Percentiles rank a stretch among this genome's conserved stretches.
Evolutionary conservation across 371 early-diverging fungal species (phyloP).

Genomic region (Saksenaea vasiformis): DNA sequence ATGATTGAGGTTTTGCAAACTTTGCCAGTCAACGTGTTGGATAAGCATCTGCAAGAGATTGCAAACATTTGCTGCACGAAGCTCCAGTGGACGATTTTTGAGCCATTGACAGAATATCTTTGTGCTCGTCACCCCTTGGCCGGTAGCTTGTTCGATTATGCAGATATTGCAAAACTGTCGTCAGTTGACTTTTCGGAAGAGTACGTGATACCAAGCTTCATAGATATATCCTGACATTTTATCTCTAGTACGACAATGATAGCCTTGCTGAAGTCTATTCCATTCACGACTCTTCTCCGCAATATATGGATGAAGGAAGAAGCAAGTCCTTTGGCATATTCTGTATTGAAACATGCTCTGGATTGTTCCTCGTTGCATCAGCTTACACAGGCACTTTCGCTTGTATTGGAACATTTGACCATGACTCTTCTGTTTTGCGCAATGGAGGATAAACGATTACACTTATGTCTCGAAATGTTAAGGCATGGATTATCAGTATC

Average conservation of each 20-base stretch:
- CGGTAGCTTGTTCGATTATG: constrained; percentile 43
- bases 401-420: constrained; percentile 38
- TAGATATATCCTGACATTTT: background rate
- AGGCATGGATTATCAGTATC: constrained; percentile 19
- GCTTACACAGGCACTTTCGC: constrained; percentile 20
- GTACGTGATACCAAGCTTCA: constrained; percentile 14
- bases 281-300: constrained; percentile 38
- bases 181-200: constrained; percentile 15
- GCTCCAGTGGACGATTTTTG: constrained; percentile 26
- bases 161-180: constrained; percentile 15
- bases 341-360: constrained; percentile 25
- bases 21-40: constrained; percentile 24
- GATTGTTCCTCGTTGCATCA: constrained; percentile 24
- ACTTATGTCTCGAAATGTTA: constrained; percentile 30
- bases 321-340: constrained; percentile 16
- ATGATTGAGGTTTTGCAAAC: constrained; percentile 18
- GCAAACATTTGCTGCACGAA: constrained; percentile 19
- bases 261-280: constrained; percentile 29
- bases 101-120: constrained; percentile 44
- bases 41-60: constrained; percentile 15
- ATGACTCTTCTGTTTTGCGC: constrained; percentile 5
- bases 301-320: constrained; percentile 25
- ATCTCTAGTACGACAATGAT: constrained; percentile 16
- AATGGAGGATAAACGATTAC: background rate
- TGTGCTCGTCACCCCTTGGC: constrained; percentile 46